Evolutionary conservation across 1,284 basidiomycete genomes (phyloP).

Genomic region (Irpex lacteus): DNA sequence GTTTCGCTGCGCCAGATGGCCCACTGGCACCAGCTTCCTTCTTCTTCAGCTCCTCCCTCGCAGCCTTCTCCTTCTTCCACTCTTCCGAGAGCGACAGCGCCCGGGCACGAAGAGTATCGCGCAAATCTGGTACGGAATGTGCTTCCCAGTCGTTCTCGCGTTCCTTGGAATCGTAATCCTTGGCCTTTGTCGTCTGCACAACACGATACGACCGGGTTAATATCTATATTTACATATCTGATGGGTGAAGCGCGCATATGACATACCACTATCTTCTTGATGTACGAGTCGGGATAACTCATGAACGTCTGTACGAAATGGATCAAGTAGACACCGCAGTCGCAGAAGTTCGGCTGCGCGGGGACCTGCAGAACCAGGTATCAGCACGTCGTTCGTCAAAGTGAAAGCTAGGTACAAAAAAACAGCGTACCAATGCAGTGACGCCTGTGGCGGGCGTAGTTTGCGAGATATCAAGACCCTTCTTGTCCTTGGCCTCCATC

Average conservation of each 20-base stretch:
- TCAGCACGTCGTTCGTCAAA: neutral
- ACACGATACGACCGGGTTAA: neutral
- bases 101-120: slow-evolving; percentile 32
- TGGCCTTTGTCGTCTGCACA: slow-evolving; percentile 30
- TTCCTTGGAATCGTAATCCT: slow-evolving; percentile 21
- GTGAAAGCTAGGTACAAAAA: neutral
- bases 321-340: slow-evolving; percentile 84
- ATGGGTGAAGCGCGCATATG: neutral
- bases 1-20: slow-evolving; percentile 11
- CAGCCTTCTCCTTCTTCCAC: slow-evolving; percentile 39
- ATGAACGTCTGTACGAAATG: slow-evolving; percentile 78
- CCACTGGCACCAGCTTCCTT: slow-evolving; percentile 10
- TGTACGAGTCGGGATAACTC: slow-evolving; percentile 45
- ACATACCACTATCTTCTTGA: slow-evolving; percentile 45
- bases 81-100: slow-evolving; percentile 37
- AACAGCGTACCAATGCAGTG: slow-evolving; percentile 42
- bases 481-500: slow-evolving; percentile 82
- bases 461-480: slow-evolving; percentile 29
- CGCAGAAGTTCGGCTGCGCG: slow-evolving; percentile 79
- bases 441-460: slow-evolving; percentile 43
- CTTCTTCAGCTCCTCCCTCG: slow-evolving; percentile 31
- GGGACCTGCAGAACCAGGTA: slow-evolving; percentile 56
- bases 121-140: slow-evolving; percentile 29
- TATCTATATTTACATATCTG: neutral
- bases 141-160: slow-evolving; percentile 43